Evolutionary conservation across 228 moss, liverwort and hornwort genomes (phyloP).

Genomic region (Sphagnum fallax): DNA sequence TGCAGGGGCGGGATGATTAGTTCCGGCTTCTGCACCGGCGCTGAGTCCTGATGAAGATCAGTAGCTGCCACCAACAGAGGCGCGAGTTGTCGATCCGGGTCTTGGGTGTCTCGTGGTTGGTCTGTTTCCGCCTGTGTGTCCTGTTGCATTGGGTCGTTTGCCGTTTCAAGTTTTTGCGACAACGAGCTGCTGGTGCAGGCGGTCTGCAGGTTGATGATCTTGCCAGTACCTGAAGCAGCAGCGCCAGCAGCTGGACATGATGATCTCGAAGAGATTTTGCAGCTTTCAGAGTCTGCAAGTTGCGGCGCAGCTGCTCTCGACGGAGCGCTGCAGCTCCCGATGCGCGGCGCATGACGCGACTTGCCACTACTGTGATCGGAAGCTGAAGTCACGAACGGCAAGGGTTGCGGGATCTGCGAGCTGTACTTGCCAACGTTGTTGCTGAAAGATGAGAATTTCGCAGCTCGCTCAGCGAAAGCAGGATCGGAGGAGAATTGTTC

Average conservation of each 20-base stretch:
- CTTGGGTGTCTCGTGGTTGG: too few relatives aligned
- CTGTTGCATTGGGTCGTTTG: too few relatives aligned
- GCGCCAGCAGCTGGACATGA: not conserved
- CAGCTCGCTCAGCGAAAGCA: constrained; percentile 55
- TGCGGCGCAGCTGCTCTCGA: constrained; percentile 26
- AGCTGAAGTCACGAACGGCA: constrained; percentile 27
- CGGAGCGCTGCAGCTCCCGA: constrained; percentile 6
- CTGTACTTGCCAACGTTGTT: constrained; percentile 10
- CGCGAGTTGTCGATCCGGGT: too few relatives aligned
- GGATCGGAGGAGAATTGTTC: constrained; percentile 39
- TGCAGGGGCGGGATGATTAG: constrained; percentile 1
- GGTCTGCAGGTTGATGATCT: too few relatives aligned
- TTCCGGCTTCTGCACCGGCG: constrained; percentile 20
- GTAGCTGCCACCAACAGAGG: too few relatives aligned
- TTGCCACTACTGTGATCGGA: constrained; percentile 17
- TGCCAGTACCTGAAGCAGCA: too few relatives aligned
- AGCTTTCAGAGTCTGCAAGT: constrained; percentile 2
- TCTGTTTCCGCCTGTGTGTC: too few relatives aligned
- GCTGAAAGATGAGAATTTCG: constrained; percentile 42
- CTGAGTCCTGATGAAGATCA: constrained; percentile 8
- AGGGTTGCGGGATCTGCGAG: constrained; percentile 21
- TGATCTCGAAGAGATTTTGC: not conserved
- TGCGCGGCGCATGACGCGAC: constrained; percentile 4
- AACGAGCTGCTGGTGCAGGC: too few relatives aligned
- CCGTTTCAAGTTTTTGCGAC: too few relatives aligned